A percentile compares a stretch with the other conserved stretches of the same genome.
Conservation (phyloP, 129 eudicot genomes). For the Saposhnikovia divaricata region DNA sequence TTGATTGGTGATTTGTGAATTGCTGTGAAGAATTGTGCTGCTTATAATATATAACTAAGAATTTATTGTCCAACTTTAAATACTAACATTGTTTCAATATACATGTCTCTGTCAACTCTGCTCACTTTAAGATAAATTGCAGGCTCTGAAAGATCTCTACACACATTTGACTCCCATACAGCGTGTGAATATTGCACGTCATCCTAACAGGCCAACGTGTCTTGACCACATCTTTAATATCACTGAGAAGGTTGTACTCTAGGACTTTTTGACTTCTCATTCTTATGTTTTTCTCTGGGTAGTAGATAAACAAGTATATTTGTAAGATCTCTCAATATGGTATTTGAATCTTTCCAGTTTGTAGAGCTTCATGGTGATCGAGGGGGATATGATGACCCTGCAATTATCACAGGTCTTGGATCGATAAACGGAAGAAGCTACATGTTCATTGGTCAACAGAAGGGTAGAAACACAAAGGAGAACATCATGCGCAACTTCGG, state of each 20-base stretch:
- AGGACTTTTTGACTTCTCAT: not conserved
- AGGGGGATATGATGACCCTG: conserved; percentile 81
- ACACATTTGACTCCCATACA: conserved; percentile 87
- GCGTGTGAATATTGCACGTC: conserved; percentile 83
- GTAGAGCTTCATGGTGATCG: conserved; percentile 96
- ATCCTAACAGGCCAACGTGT: conserved; percentile 91
- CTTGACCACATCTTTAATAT: conserved; percentile 92
- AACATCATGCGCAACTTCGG: conserved; percentile 87
- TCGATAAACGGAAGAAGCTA: conserved; percentile 69
- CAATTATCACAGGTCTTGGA: conserved; percentile 77
- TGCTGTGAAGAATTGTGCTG: not conserved
- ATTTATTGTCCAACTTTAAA: not conserved
- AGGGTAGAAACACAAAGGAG: conserved; percentile 91
- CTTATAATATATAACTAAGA: not conserved
- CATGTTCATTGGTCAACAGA: conserved; percentile 93
- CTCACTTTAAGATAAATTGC: conserved; percentile 20
- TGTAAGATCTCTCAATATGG: not conserved
- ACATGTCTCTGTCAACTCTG: conserved; percentile 4
- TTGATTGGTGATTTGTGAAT: not conserved
- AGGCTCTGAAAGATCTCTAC: conserved; percentile 80
- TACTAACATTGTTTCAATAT: not conserved
- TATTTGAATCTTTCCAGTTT: conserved; percentile 39
- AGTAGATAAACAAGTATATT: not conserved
- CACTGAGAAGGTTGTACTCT: conserved; percentile 61
- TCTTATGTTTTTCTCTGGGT: not conserved